Evolutionary conservation across 2,329 filamentous ascomycete genomes (phyloP).

Genomic region (Aspergillus fumigatus): DNA sequence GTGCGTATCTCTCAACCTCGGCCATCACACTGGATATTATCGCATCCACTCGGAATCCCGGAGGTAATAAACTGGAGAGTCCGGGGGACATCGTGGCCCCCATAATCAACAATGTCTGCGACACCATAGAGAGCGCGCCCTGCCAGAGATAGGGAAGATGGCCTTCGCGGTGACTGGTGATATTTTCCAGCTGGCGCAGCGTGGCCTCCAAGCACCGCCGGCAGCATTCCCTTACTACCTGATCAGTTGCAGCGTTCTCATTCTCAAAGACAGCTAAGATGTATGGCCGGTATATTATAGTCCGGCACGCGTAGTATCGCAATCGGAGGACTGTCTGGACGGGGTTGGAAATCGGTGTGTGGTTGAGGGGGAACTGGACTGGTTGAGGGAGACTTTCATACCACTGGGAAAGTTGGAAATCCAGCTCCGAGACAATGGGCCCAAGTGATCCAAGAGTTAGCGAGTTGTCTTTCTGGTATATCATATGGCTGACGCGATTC

Average conservation of each 20-base stretch:
- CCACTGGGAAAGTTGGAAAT: slow-evolving; percentile 80
- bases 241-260: slow-evolving; percentile 66
- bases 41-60: slow-evolving; percentile 57
- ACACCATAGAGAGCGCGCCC: slow-evolving; percentile 76
- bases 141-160: slow-evolving; percentile 86
- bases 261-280: slow-evolving; percentile 76
- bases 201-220: slow-evolving; percentile 77
- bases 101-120: slow-evolving; percentile 77
- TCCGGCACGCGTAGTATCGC: slow-evolving; percentile 79
- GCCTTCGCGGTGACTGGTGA: slow-evolving; percentile 72
- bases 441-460: slow-evolving; percentile 69
- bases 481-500: slow-evolving; percentile 73
- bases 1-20: slow-evolving; percentile 69
- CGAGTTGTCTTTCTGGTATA: slow-evolving; percentile 70
- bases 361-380: slow-evolving; percentile 71
- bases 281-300: slow-evolving; percentile 81
- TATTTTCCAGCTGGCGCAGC: slow-evolving; percentile 73
- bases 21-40: slow-evolving; percentile 74
- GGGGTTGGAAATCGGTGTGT: slow-evolving; percentile 63
- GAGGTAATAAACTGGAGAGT: slow-evolving; percentile 61
- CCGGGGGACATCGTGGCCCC: slow-evolving; percentile 75
- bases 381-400: slow-evolving; percentile 71
- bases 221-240: slow-evolving; percentile 70
- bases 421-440: slow-evolving; percentile 72
- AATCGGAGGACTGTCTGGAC: slow-evolving; percentile 75